Conservation (phyloP, 2,329 filamentous ascomycete species). For the Botryotinia calthae region DNA sequence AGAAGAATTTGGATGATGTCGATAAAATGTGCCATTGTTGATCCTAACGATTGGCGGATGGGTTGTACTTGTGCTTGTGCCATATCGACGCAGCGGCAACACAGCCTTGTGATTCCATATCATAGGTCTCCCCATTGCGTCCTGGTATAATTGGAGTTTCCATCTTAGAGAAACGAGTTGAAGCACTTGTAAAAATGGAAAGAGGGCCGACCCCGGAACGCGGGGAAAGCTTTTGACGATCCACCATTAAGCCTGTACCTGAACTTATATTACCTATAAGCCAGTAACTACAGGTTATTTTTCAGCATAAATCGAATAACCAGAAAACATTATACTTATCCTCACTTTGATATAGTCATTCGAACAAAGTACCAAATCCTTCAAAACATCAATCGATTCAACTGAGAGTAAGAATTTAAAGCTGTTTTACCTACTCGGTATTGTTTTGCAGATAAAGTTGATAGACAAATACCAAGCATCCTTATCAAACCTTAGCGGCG, state of each 20-base stretch:
- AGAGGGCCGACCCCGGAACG: constrained; percentile 1
- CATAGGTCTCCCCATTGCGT: constrained; percentile 26
- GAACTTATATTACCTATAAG: not conserved
- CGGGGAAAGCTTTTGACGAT: constrained; percentile 15
- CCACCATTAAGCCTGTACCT: not conserved
- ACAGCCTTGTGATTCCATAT: constrained; percentile 17
- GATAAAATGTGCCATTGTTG: constrained; percentile 78
- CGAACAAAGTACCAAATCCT: not conserved
- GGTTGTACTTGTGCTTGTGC: constrained; percentile 23
- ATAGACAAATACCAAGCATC: not conserved
- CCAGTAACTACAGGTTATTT: not conserved
- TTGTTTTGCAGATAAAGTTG: not conserved
- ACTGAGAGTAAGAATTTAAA: not conserved
- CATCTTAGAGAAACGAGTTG: not conserved
- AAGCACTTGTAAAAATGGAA: not conserved
- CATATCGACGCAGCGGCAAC: constrained; percentile 26
- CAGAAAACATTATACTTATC: not conserved
- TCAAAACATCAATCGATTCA: not conserved
- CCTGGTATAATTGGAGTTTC: not conserved
- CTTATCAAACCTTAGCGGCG: constrained; percentile 1
- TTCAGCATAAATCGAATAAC: too few species aligned
- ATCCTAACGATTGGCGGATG: constrained; percentile 66
- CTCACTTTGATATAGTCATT: not conserved
- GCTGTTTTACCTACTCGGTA: too few species aligned
- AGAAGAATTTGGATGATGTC: constrained; percentile 60